Base-by-base conservation (phyloP, 441 rosid species). In the Francoa sonchifolia region DNA sequence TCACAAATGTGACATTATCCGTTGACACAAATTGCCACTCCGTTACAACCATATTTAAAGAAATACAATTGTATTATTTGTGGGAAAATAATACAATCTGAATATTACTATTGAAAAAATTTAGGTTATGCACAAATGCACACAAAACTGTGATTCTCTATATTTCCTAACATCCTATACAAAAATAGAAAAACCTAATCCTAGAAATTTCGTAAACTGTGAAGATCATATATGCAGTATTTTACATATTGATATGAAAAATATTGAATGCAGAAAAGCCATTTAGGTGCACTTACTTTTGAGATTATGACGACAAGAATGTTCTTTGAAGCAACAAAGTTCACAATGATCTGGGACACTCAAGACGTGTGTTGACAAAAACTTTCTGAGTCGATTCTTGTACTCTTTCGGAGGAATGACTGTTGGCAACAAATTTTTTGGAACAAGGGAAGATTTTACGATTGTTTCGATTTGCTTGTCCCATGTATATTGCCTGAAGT, bases 381-480 rank as follows among this genome's bases (percentile, higher is more conserved):
- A 87, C 55, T 82, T 90, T 49, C 95, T 71, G 73, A 90, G 86
- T 62, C 96, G 68, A 29, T 76, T 79, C 76, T 92, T 92, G 68
- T 92, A 92, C 50, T 92, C 97, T 36, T 35, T 79, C 0, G 99
- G 97, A 52, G 95, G 83, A 33, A 92, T 81, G 11, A 92, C 82
- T 3, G 99, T 92, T 0, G 99, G 99, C 54, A 59, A 60, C 12
- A 70, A 55, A 39, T 92, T 92, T 70, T 57, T 83, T 0, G 99
- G 94, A 14, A 77, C 88, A 15, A 90, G 71, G 1, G 99, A 87
- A 37, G 92, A 67, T 67, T 92, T 92, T 17, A 81, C 99, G 96
- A 94, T 86, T 8, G 99, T 87, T 66, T 92, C 99, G 4, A 85
- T 56, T 22, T 85, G 96, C 55, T 89, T 89, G 72, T 89, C 98